Evolutionary conservation across 23 red algal genomes (phyloP).

Genomic region (Gracilariopsis chorda): DNA sequence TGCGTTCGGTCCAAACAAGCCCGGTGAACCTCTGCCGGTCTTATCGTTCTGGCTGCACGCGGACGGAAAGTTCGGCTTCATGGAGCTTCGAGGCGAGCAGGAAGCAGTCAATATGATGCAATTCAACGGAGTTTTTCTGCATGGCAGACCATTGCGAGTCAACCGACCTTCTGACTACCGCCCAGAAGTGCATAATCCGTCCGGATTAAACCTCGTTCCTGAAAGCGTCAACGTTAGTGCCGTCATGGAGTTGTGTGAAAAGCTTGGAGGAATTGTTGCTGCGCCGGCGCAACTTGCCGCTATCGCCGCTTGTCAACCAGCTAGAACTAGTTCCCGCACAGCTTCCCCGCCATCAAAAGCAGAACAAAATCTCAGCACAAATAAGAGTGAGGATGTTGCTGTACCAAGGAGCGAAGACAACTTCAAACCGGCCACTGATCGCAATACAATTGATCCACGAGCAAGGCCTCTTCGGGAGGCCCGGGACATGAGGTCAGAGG

Average conservation of each 20-base stretch:
- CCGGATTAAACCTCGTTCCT: slow-evolving; percentile 23
- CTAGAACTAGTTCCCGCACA: not conserved
- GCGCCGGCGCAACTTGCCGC: slow-evolving; percentile 42
- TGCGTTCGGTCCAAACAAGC: slow-evolving; percentile 40
- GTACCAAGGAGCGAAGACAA: not conserved
- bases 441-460: not conserved
- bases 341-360: not conserved
- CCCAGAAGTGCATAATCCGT: slow-evolving; percentile 37
- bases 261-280: slow-evolving; percentile 27
- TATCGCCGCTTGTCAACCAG: slow-evolving; percentile 10
- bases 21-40: slow-evolving; percentile 43
- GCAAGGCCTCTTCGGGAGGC: not conserved
- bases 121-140: slow-evolving; percentile 46
- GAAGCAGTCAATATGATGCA: slow-evolving; percentile 68
- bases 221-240: slow-evolving; percentile 11
- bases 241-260: slow-evolving; percentile 35
- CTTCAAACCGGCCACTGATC: not conserved
- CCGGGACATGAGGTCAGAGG: not conserved
- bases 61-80: slow-evolving; percentile 76
- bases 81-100: slow-evolving; percentile 60
- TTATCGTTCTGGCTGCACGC: slow-evolving; percentile 67
- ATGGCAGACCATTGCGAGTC: slow-evolving; percentile 53
- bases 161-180: slow-evolving; percentile 68
- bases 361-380: not conserved
- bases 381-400: not conserved